Evolutionary conservation across 306 rosid species (phyloP), one percentile per base, ranked within the genome.

Genomic region (Sechiopsis laciniata): DNA sequence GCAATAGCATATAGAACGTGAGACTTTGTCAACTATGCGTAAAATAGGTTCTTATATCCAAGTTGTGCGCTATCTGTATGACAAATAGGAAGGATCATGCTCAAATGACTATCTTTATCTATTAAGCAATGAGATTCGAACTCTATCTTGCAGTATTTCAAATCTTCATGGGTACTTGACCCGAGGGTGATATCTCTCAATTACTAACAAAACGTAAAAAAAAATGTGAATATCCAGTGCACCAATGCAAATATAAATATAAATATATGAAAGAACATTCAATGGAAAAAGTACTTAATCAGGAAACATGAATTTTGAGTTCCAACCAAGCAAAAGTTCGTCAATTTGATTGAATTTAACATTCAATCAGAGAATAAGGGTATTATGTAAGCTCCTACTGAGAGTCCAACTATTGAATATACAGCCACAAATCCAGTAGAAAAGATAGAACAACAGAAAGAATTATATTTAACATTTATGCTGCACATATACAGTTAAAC

Each of bases 371-470:
- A 64, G 52, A 10, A 64, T 9, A 62, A 8, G 52, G 70, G 26
- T 64, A 37, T 10, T 64, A n/a, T 64, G 70, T 3, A 64, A 17
- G 5, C 70, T n/a, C 22, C 24, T 35, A 8, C 70, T 64, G 3
- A 64, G 26, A 37, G 70, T 35, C 51, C 10, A 32, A 37, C 26
- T 37, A 11, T 2, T 8, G 54, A 67, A 46, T 6, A 45, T 20
- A 12, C 40, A 5, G 20, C 73, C 73, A 19, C 75, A 35, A 71
- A 71, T 7, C 75, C 46, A 71, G 61, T 29, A 65, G 54, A 65
- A 64, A 40, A 17, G 7, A 10, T 40, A 71, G 7, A 53, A 4
- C 11, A 37, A 68, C 20, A 71, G 20, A 29, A 14, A 16, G 55
- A 68, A 51, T 37, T 4, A 68, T 20, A 11, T 67, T 45, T 42